Conservation (phyloP, 108 stramenopile species). For the Skeletonema grethae region DNA sequence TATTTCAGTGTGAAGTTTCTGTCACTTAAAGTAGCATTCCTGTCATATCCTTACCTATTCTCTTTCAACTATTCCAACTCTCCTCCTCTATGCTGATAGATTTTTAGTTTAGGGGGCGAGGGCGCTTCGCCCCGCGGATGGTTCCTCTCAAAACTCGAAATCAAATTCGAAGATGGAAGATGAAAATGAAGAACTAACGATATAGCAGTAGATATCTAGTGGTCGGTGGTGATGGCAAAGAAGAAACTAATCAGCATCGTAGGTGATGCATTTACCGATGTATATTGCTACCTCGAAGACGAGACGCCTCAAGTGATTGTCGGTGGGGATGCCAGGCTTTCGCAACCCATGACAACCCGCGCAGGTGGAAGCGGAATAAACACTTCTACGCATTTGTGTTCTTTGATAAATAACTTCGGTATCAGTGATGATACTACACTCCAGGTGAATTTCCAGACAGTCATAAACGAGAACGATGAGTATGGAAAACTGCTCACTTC, state of each 20-base stretch:
- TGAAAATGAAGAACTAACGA: too few species aligned
- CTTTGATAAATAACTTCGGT: slow-evolving; percentile 35
- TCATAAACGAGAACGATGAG: slow-evolving; percentile 68
- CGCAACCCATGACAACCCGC: slow-evolving; percentile 54
- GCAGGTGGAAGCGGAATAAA: slow-evolving; percentile 80
- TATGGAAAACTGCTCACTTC: slow-evolving; percentile 62
- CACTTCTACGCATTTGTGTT: slow-evolving; percentile 72
- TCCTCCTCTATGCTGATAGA: too few species aligned
- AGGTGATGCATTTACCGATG: slow-evolving; percentile 84
- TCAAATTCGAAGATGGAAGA: too few species aligned
- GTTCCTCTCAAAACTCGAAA: too few species aligned
- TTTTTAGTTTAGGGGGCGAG: too few species aligned
- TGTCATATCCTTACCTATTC: too few species aligned
- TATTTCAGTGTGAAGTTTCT: too few species aligned
- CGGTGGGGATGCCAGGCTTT: slow-evolving; percentile 74
- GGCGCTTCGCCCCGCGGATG: too few species aligned
- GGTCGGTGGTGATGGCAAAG: too few species aligned
- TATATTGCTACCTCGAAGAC: slow-evolving; percentile 64
- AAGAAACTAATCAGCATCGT: slow-evolving; percentile 28
- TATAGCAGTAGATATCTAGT: too few species aligned
- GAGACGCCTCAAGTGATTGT: slow-evolving; percentile 36
- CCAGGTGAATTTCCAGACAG: slow-evolving; percentile 61
- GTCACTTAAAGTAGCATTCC: too few species aligned
- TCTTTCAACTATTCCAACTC: too few species aligned
- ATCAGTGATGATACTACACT: slow-evolving; percentile 8